Evolutionary conservation across 2,329 filamentous ascomycete genomes (phyloP).

Genomic region (Verticillium isaacii): DNA sequence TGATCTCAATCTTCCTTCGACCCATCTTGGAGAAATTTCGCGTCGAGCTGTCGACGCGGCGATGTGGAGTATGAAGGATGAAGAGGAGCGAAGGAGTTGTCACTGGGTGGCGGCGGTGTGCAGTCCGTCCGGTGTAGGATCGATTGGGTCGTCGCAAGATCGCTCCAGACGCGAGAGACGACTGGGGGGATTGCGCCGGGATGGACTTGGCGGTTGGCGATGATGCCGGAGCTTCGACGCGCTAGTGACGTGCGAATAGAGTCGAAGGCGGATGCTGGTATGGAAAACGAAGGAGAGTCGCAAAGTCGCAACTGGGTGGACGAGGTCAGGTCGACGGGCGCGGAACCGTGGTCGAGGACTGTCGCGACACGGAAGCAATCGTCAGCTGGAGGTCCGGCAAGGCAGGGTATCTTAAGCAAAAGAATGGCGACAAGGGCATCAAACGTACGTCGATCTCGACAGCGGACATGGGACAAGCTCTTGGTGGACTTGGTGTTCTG

Average conservation of each 20-base stretch:
- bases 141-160: not conserved
- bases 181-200: not conserved
- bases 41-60: conserved; percentile 1
- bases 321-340: not conserved
- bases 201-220: conserved; percentile 7
- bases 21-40: conserved; percentile 60
- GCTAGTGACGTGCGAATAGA: not conserved
- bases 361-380: not conserved
- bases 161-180: not conserved
- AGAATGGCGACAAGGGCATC: conserved; percentile 3
- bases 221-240: conserved; percentile 7
- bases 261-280: conserved; percentile 4
- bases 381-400: not conserved
- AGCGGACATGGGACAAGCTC: conserved; percentile 13
- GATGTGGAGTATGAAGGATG: not conserved
- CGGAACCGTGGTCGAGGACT: not conserved
- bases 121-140: not conserved
- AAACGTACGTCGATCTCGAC: conserved; percentile 15
- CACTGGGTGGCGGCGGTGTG: not conserved
- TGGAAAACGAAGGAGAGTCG: conserved; percentile 3
- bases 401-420: conserved; percentile 1
- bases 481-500: conserved; percentile 22
- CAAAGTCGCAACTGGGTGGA: not conserved
- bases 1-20: conserved; percentile 99
- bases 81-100: not conserved